Conservation (phyloP, 2,329 filamentous ascomycete species). For the Phaeomoniella chlamydospora region DNA sequence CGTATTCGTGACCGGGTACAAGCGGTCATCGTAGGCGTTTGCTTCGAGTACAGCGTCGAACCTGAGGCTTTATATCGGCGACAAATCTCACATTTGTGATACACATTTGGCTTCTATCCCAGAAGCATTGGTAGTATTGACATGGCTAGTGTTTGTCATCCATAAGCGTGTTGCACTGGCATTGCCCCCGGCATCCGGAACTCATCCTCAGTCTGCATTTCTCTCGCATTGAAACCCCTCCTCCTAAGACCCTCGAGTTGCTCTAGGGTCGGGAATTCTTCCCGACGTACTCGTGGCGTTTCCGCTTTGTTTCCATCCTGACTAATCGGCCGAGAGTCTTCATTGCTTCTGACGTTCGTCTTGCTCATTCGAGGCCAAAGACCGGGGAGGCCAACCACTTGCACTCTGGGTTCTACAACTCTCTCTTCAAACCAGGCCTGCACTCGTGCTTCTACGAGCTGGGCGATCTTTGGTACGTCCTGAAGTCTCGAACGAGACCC, state of each 20-base stretch:
- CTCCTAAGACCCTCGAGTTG: background rate
- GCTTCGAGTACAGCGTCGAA: too few species aligned
- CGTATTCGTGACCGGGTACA: too few species aligned
- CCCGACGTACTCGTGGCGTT: background rate
- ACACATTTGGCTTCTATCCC: too few species aligned
- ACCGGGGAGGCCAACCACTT: slow-evolving; percentile 47
- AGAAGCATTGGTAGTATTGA: too few species aligned
- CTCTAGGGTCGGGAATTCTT: background rate
- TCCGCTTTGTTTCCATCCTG: slow-evolving; percentile 5
- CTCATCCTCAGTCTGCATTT: slow-evolving; percentile 13
- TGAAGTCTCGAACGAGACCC: slow-evolving; percentile 48
- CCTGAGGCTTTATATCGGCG: too few species aligned
- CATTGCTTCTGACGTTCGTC: slow-evolving; percentile 25
- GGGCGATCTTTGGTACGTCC: slow-evolving; percentile 53
- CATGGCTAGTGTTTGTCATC: too few species aligned
- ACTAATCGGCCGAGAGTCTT: slow-evolving; percentile 18
- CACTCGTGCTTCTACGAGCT: slow-evolving; percentile 48
- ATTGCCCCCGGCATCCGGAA: slow-evolving; percentile 25
- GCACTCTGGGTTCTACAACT: slow-evolving; percentile 50
- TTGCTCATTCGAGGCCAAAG: slow-evolving; percentile 45
- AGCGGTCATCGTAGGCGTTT: too few species aligned
- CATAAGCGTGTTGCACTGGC: slow-evolving; percentile 14
- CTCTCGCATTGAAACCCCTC: background rate
- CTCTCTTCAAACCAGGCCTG: slow-evolving; percentile 56
- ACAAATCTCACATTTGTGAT: too few species aligned